phyloP scores from a whole-genome alignment of 2,329 filamentous ascomycete genomes.

The Beauveria asiatica region DNA sequence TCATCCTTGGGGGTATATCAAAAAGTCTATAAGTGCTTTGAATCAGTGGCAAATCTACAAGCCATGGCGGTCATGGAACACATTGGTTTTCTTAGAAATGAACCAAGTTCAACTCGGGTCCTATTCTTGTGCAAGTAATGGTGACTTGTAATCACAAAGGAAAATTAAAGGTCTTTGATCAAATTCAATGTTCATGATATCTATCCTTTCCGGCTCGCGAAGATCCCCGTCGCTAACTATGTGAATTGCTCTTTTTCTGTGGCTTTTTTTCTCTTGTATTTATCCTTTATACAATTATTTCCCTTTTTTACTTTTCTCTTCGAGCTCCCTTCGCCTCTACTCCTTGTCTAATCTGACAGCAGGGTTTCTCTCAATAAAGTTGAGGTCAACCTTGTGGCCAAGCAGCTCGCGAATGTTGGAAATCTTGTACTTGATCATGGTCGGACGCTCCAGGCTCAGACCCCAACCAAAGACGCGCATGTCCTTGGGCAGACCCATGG shows the following conservation, averaged over 20 bases:
- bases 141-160: not conserved
- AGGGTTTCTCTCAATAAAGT: conserved; percentile 85
- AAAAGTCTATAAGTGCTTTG: not conserved
- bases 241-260: not conserved
- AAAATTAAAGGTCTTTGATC: not conserved
- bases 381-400: conserved; percentile 90
- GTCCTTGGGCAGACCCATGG: conserved; percentile 87
- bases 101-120: no score
- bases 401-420: conserved; percentile 88
- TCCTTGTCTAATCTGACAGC: conserved; percentile 85
- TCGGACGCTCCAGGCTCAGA: conserved; percentile 82
- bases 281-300: conserved; percentile 1
- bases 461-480: conserved; percentile 94
- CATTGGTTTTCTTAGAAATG: no score
- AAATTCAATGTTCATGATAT: not conserved
- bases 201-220: not conserved
- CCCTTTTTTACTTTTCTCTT: conserved; percentile 1
- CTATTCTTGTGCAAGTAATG: no score
- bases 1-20: not conserved
- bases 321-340: conserved; percentile 30
- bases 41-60: not conserved
- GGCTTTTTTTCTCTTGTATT: not conserved
- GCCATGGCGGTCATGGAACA: no score
- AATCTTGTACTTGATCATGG: conserved; percentile 92
- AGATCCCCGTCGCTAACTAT: not conserved